phyloP scores from a whole-genome alignment of 2,329 filamentous ascomycete genomes.

The Xylariaceae sp. region DNA sequence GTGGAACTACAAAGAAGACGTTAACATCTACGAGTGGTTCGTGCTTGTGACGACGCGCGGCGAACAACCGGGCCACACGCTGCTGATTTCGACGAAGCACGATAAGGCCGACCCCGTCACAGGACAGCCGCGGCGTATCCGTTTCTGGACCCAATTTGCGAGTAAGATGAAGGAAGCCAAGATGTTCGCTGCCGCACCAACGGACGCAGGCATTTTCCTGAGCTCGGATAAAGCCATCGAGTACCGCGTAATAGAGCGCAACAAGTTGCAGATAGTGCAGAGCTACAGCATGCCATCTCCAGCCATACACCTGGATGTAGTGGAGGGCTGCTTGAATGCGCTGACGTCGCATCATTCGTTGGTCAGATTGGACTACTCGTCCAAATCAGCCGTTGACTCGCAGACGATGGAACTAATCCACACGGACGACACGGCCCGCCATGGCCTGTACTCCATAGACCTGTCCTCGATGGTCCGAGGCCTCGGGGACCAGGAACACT shows the following conservation, averaged over 20 bases:
- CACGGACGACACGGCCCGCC: conserved; percentile 41
- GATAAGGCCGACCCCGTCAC: conserved; percentile 21
- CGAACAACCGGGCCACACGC: too few relatives aligned
- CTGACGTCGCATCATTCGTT: conserved; percentile 52
- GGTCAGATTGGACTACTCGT: conserved; percentile 46
- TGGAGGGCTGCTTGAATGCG: conserved; percentile 44
- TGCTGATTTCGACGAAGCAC: conserved; percentile 44
- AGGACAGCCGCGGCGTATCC: conserved; percentile 33
- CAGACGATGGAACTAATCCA: conserved; percentile 38
- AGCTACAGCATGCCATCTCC: conserved; percentile 47
- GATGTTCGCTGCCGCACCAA: conserved; percentile 52
- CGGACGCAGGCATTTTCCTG: conserved; percentile 50
- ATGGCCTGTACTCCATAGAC: conserved; percentile 42
- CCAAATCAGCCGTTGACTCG: conserved; percentile 27
- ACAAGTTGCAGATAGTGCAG: conserved; percentile 44
- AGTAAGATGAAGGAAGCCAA: conserved; percentile 44
- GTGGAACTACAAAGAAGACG: conserved; percentile 51
- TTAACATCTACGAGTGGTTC: conserved; percentile 57
- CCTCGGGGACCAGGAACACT: conserved; percentile 29
- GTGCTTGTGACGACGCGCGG: conserved; percentile 49
- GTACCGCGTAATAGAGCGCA: conserved; percentile 53
- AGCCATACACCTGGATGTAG: conserved; percentile 44
- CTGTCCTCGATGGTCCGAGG: conserved; percentile 27
- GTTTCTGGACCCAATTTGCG: conserved; percentile 44
- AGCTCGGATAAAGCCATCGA: conserved; percentile 49